Evolutionary conservation across 176 grass and related monocot genomes (phyloP).

Genomic region (Chloris gayana): DNA sequence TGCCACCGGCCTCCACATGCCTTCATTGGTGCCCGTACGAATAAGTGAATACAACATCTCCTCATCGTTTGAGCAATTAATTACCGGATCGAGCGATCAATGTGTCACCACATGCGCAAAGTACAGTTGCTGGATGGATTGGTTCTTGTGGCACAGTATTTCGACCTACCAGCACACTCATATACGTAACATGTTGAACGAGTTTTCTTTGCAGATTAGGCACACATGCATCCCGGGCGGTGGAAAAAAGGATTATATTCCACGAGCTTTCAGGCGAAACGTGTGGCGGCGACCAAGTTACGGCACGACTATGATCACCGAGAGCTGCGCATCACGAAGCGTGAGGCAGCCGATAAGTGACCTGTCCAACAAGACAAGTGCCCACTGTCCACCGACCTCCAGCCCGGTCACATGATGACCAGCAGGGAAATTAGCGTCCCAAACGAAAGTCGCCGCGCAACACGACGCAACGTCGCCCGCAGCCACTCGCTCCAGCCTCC

Average conservation of each 20-base stretch:
- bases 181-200: neutral
- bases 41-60: too few relatives aligned
- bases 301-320: neutral
- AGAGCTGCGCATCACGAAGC: neutral
- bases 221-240: neutral
- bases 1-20: neutral
- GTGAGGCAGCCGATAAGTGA: neutral
- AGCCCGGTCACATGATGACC: neutral
- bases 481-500: neutral
- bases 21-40: neutral
- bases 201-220: neutral
- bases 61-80: neutral
- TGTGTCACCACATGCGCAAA: neutral
- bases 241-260: neutral
- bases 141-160: neutral
- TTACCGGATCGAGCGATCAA: neutral
- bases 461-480: neutral
- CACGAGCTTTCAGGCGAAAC: neutral
- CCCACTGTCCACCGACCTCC: neutral
- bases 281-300: neutral
- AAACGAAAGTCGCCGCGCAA: neutral
- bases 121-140: neutral
- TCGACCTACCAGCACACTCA: neutral
- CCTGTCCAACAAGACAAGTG: neutral
- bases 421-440: neutral